Conservation (phyloP, 345 rosid genomes). For the Sapria himalayana region DNA sequence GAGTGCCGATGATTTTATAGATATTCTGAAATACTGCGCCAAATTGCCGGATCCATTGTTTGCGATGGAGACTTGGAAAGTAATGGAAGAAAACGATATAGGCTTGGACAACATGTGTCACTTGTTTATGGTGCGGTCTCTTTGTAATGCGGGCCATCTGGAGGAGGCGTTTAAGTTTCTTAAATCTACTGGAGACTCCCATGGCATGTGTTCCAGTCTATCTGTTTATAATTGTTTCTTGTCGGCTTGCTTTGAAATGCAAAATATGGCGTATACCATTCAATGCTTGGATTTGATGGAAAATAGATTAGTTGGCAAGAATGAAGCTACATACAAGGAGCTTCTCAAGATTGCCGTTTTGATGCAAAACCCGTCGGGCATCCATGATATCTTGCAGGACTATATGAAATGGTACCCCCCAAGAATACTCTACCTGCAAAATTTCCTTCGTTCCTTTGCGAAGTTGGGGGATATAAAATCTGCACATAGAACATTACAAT, state of each 20-base stretch:
- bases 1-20: constrained; percentile 23
- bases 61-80: constrained; percentile 66
- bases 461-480: constrained; percentile 48
- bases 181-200: constrained; percentile 25
- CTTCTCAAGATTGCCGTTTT: constrained; percentile 84
- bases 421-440: constrained; percentile 20
- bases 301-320: constrained; percentile 35
- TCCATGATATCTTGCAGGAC: constrained; percentile 42
- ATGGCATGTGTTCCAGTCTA: constrained; percentile 20
- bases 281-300: constrained; percentile 82
- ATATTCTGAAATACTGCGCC: constrained; percentile 44
- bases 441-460: constrained; percentile 44
- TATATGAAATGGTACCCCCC: constrained; percentile 38
- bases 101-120: constrained; percentile 20
- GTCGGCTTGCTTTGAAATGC: constrained; percentile 27
- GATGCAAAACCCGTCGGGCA: constrained; percentile 36
- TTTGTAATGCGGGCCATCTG: constrained; percentile 62
- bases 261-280: constrained; percentile 18
- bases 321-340: constrained; percentile 42
- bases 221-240: constrained; percentile 41
- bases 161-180: constrained; percentile 55
- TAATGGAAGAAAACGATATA: constrained; percentile 39
- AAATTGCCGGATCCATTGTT: constrained; percentile 60
- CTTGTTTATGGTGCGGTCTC: constrained; percentile 38
- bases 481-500: constrained; percentile 48